Conservation (phyloP, 192 early-diverging fungal genomes). For the Umbelopsis sp. region DNA sequence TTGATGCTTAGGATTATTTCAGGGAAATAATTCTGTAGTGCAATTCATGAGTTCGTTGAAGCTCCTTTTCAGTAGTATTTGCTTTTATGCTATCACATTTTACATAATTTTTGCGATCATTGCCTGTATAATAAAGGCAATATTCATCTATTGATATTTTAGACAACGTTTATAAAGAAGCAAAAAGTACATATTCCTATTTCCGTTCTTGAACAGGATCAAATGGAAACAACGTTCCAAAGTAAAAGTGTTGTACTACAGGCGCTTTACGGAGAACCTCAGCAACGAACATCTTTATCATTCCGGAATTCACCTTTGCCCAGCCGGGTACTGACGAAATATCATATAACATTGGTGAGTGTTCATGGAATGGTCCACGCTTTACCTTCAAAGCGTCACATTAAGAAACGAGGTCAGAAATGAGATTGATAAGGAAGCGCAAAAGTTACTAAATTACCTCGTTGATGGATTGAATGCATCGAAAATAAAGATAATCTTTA, state of each 20-base stretch:
- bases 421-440: neutral
- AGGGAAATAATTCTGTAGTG: no score
- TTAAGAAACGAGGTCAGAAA: neutral
- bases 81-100: neutral
- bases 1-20: constrained; percentile 26
- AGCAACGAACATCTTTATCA: constrained; percentile 93
- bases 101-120: neutral
- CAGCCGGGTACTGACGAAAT: constrained; percentile 87
- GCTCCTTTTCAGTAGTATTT: neutral
- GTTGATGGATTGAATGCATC: constrained; percentile 81
- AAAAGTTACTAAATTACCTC: constrained; percentile 52
- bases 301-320: constrained; percentile 88
- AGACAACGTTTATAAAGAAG: neutral
- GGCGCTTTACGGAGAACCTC: constrained; percentile 93
- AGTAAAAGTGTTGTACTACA: constrained; percentile 95
- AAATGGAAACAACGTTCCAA: constrained; percentile 82
- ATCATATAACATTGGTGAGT: constrained; percentile 94
- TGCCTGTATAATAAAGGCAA: constrained; percentile 11
- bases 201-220: constrained; percentile 23
- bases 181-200: neutral
- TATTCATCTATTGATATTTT: constrained; percentile 5
- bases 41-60: no score
- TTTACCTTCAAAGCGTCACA: constrained; percentile 43
- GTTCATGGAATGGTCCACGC: constrained; percentile 68
- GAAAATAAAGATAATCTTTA: constrained; percentile 84